These are phyloP conservation scores for Macrolepiota albuminosa DNA, from an alignment of 768 basidiomycete genomes.

Conservation along the genomic window DNA sequence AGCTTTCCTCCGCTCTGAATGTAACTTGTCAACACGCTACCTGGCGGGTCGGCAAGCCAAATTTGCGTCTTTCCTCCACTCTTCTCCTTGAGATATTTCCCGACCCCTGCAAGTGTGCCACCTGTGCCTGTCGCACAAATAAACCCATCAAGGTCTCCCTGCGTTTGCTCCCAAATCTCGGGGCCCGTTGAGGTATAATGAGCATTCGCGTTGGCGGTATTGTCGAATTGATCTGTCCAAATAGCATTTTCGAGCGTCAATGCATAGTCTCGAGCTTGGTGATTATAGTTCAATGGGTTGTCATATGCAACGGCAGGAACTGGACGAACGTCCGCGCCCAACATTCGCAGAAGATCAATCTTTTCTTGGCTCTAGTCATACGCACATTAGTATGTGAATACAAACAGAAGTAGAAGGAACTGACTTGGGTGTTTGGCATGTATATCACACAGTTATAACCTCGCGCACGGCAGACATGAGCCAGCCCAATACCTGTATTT, in stretches of 20 bases:
- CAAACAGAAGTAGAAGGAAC: constrained; percentile 3
- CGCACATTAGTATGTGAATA: background rate
- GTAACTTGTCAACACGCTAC: constrained; percentile 85
- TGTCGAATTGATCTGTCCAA: constrained; percentile 99
- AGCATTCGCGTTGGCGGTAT: constrained; percentile 82
- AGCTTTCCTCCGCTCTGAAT: constrained; percentile 76
- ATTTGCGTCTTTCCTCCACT: constrained; percentile 74
- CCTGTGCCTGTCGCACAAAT: constrained; percentile 94
- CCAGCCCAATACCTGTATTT: constrained; percentile 95
- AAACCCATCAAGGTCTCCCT: constrained; percentile 82
- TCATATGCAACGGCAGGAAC: constrained; percentile 97
- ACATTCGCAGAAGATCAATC: constrained; percentile 94
- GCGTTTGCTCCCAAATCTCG: constrained; percentile 91
- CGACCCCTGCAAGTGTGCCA: constrained; percentile 89
- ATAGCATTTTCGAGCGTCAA: constrained; percentile 70
- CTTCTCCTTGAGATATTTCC: constrained; percentile 80
- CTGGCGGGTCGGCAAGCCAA: constrained; percentile 97
- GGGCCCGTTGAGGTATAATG: constrained; percentile 93
- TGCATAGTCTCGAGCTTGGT: constrained; percentile 91
- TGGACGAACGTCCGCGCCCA: constrained; percentile 94
- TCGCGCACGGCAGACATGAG: constrained; percentile 87
- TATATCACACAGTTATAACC: constrained; percentile 99
- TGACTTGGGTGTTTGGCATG: constrained; percentile 92
- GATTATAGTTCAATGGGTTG: constrained; percentile 95
- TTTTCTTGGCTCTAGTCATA: constrained; percentile 87